Conservation (phyloP, 2,329 filamentous ascomycete genomes). For the Ophiosphaerella korrae region DNA sequence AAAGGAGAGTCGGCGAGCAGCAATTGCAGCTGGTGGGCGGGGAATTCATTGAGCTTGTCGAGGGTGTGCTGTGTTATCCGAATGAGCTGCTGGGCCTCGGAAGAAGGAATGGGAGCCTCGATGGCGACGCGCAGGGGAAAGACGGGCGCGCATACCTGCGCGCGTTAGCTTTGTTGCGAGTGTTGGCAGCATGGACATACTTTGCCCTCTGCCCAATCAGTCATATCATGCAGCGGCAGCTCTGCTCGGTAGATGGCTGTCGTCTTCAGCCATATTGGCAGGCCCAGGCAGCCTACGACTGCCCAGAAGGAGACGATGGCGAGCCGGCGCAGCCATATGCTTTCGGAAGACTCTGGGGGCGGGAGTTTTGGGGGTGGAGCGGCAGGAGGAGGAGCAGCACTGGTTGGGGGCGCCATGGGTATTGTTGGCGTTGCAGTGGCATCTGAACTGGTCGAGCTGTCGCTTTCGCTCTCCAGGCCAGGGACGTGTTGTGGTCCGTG, state of each 20-base stretch:
- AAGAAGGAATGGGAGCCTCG: constrained; percentile 68
- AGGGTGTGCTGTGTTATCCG: constrained; percentile 83
- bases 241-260: constrained; percentile 89
- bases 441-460: constrained; percentile 21
- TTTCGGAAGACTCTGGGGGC: constrained; percentile 77
- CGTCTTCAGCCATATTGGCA: constrained; percentile 96
- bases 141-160: constrained; percentile 82
- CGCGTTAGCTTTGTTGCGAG: constrained; percentile 7
- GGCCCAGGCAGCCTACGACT: constrained; percentile 78
- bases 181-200: constrained; percentile 52
- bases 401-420: constrained; percentile 29
- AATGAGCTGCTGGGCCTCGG: constrained; percentile 74
- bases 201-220: constrained; percentile 88
- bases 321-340: constrained; percentile 69
- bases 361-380: constrained; percentile 49
- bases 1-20: constrained; percentile 56
- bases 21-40: constrained; percentile 79
- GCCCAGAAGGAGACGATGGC: constrained; percentile 91
- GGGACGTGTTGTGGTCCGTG: neutral
- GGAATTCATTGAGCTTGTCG: constrained; percentile 85
- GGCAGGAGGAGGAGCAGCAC: constrained; percentile 8
- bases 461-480: constrained; percentile 14
- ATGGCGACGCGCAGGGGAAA: constrained; percentile 86
- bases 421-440: constrained; percentile 12
- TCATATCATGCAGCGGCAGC: constrained; percentile 84